Base-by-base conservation (phyloP, 148 eudicot genomes). In the Nepenthes mirabilis region DNA sequence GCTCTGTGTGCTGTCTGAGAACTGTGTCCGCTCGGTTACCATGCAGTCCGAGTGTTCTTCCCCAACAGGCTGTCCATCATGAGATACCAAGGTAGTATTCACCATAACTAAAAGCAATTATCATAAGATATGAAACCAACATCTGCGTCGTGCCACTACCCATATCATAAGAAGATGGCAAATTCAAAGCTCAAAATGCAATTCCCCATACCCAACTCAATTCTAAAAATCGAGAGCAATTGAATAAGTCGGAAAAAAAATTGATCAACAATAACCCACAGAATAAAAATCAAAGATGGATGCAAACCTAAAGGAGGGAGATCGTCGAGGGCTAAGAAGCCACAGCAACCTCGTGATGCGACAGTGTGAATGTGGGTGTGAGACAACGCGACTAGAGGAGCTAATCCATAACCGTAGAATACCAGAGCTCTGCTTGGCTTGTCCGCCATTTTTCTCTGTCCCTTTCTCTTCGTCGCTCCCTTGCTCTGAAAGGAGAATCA, bases 381-480 rank as follows among this genome's bases (percentile, higher is more conserved):
- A 36, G 79, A 64, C 32, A 77, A 77, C 49, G 68, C 57, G 68
- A 88, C 53, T 55, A 60, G 67, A 47, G 74, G 72, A 65, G 95
- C 95, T 55, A 88, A 69, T 34, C 91, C 96, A 51, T 86, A 84
- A 11, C 96, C 98, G 68, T 78, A 86, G 53, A 93, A 13, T 52
- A 93, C 74, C 63, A 93, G 65, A 11, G 79, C 83, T 76, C 88
- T 85, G 75, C 98, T 93, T 43, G 98, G 77, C 70, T 88, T 93
- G 77, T 91, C 97, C 58, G 95, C 97, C 97, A 91, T 91, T 40
- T 40, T 40, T 40, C 6, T 40, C 6, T 55, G 12, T 55, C 11
- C 11, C n/a, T 23, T n/a, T 14, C 55, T 12, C 14, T 52, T 52
- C 3, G 14, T 52, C 32, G 11, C 32, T 52, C 23, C 23, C 23